A percentile compares a stretch with the other conserved stretches of the same genome.
Conservation (phyloP, 106 monocot species). For the Chionographis japonica region DNA sequence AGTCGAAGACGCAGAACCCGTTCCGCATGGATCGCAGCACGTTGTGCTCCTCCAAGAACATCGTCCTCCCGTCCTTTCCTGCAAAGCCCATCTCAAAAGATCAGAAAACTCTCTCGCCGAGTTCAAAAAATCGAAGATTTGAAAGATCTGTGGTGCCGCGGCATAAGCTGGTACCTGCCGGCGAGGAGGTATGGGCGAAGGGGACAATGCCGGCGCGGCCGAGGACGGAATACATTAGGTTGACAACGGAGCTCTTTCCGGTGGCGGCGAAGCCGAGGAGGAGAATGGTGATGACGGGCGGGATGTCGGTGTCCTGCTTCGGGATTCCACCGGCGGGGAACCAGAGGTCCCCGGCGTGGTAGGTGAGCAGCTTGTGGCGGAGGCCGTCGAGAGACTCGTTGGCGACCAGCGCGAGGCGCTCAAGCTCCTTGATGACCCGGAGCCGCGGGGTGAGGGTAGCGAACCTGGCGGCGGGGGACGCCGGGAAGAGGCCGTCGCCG, state of each 20-base stretch:
- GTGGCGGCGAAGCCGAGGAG: constrained; percentile 34
- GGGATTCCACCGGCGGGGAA: constrained; percentile 50
- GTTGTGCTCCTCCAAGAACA: constrained; percentile 66
- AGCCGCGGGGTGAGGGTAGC: not conserved
- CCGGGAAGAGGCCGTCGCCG: not conserved
- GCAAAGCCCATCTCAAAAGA: not conserved
- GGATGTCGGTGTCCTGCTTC: constrained; percentile 47
- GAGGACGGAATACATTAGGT: constrained; percentile 62
- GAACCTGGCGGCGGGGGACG: not conserved
- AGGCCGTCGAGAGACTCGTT: constrained; percentile 52
- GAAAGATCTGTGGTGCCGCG: no score
- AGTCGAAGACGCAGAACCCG: constrained; percentile 73
- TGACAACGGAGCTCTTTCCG: constrained; percentile 60
- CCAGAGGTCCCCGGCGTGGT: constrained; percentile 58
- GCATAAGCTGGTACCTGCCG: constrained; percentile 7
- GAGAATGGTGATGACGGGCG: constrained; percentile 37
- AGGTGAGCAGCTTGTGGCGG: constrained; percentile 40
- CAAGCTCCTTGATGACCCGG: constrained; percentile 44
- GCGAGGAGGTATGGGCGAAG: constrained; percentile 41
- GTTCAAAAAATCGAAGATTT: not conserved
- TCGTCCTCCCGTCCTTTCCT: constrained; percentile 39
- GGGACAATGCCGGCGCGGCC: constrained; percentile 56
- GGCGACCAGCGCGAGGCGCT: constrained; percentile 41
- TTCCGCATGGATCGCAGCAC: constrained; percentile 47
- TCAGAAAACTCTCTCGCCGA: not conserved